Percentiles rank a stretch among this genome's conserved stretches.
phyloP scores from a whole-genome alignment of 148 eudicot species.

The Chenopodium formosanum region DNA sequence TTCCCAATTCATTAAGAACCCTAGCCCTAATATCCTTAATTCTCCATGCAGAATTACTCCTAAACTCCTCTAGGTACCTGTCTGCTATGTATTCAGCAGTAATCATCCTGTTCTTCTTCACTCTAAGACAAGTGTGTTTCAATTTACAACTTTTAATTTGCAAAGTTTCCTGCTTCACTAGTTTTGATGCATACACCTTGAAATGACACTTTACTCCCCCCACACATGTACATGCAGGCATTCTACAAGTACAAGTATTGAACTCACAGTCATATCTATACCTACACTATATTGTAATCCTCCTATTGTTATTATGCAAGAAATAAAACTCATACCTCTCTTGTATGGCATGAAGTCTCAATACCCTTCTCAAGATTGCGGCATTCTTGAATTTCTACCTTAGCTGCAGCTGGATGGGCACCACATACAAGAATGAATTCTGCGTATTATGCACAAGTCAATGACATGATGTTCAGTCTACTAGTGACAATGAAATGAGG shows the following conservation, averaged over 20 bases:
- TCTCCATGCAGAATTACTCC: background rate
- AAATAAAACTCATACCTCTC: too few species aligned
- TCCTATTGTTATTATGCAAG: too few species aligned
- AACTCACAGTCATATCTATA: background rate
- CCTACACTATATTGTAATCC: too few species aligned
- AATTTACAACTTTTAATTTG: background rate
- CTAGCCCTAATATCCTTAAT: background rate
- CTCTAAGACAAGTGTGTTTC: background rate
- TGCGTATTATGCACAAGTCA: too few species aligned
- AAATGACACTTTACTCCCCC: background rate
- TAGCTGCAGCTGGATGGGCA: background rate
- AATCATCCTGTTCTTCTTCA: background rate
- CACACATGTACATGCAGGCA: background rate
- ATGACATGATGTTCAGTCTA: slow-evolving; percentile 1
- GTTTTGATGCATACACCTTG: background rate
- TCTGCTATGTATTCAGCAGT: too few species aligned
- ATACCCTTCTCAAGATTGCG: too few species aligned
- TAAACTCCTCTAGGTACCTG: background rate
- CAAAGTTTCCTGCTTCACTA: background rate
- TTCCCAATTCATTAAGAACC: background rate
- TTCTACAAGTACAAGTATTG: background rate
- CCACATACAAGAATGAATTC: background rate
- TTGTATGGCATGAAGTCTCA: too few species aligned
- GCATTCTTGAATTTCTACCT: too few species aligned
- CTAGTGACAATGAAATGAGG: background rate